A percentile compares a stretch with the other conserved stretches of the same genome.
These are phyloP conservation scores for Trametes meyenii DNA, from an alignment of 768 basidiomycete species.

Conservation along the genomic window DNA sequence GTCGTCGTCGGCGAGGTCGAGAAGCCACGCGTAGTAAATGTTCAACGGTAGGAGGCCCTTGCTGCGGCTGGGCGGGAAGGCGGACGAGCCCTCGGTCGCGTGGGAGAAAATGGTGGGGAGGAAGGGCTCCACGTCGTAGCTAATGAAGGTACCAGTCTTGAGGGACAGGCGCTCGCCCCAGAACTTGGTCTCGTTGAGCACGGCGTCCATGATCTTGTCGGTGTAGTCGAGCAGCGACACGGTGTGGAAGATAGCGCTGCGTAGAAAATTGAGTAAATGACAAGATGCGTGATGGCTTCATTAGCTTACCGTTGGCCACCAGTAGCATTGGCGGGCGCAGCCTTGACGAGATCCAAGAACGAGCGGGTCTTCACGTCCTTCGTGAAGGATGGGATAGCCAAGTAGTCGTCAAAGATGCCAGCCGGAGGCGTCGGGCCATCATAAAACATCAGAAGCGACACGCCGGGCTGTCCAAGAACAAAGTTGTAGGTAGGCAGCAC, in stretches of 20 bases:
- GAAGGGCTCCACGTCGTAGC: conserved; percentile 57
- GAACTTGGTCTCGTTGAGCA: conserved; percentile 51
- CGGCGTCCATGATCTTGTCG: conserved; percentile 40
- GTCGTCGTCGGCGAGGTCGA: conserved; percentile 40
- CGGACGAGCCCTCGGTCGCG: conserved; percentile 37
- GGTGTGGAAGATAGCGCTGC: conserved; percentile 40
- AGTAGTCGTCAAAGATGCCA: conserved; percentile 55
- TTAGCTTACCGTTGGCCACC: conserved; percentile 31
- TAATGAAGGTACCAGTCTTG: conserved; percentile 39
- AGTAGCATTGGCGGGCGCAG: conserved; percentile 41
- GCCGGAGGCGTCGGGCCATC: conserved; percentile 52
- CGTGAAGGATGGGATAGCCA: conserved; percentile 44
- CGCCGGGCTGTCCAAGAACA: conserved; percentile 30
- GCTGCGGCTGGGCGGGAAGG: conserved; percentile 50
- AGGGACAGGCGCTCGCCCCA: conserved; percentile 45
- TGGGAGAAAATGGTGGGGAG: conserved; percentile 45
- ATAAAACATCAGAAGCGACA: conserved; percentile 53
- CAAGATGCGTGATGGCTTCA: neutral
- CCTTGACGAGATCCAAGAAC: conserved; percentile 44
- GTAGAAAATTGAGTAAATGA: neutral
- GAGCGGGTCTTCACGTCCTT: conserved; percentile 44
- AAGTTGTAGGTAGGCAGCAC: conserved; percentile 51
- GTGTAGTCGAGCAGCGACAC: conserved; percentile 44
- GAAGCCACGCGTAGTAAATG: conserved; percentile 47
- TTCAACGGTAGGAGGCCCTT: conserved; percentile 47